Evolutionary conservation across 768 basidiomycete genomes (phyloP).

Genomic region (Chalciporus piperatus): DNA sequence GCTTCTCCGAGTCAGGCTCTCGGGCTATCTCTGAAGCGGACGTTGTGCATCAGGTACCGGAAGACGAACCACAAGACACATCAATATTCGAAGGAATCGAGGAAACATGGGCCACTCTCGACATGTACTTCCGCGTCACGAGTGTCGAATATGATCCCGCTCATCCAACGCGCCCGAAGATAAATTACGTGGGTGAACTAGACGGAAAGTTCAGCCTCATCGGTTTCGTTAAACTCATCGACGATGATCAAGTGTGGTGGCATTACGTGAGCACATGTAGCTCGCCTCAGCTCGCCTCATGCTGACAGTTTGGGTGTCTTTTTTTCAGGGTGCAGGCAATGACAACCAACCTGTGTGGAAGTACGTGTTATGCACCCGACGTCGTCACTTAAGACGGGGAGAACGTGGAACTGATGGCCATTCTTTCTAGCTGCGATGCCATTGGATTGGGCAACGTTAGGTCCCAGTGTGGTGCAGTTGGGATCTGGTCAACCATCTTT

Average conservation of each 20-base stretch:
- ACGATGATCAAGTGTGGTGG: constrained; percentile 59
- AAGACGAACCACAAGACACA: constrained; percentile 36
- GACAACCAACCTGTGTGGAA: constrained; percentile 54
- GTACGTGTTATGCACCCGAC: constrained; percentile 30
- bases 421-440: constrained; percentile 48
- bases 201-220: constrained; percentile 46
- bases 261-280: constrained; percentile 49
- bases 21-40: neutral
- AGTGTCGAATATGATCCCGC: constrained; percentile 42
- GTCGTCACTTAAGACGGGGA: neutral
- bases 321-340: constrained; percentile 48
- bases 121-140: constrained; percentile 44
- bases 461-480: constrained; percentile 59
- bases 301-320: constrained; percentile 7
- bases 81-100: constrained; percentile 49
- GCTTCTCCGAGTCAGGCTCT: neutral
- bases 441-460: constrained; percentile 60
- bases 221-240: constrained; percentile 54
- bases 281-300: neutral
- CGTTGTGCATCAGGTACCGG: constrained; percentile 22
- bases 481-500: constrained; percentile 47
- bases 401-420: neutral
- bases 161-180: constrained; percentile 50
- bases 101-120: constrained; percentile 51
- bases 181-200: constrained; percentile 54